phyloP scores from a whole-genome alignment of 257 asterid genomes.

The Craterostigma plantagineum region DNA sequence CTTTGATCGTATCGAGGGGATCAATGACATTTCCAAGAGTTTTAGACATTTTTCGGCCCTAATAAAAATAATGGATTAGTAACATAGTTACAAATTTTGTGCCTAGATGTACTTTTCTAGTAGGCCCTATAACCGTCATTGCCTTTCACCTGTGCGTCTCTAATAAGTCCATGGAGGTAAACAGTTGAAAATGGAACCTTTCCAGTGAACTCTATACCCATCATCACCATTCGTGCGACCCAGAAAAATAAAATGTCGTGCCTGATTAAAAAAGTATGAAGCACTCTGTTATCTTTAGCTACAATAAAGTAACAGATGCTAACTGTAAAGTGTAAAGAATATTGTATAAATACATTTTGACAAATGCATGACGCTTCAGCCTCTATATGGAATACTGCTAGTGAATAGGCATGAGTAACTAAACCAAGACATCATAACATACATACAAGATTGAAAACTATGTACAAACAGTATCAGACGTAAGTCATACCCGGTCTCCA shows the following conservation, averaged over 20 bases:
- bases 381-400: too few relatives aligned
- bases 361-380: too few relatives aligned
- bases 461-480: constrained; percentile 4
- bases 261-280: constrained; percentile 31
- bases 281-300: constrained; percentile 10
- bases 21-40: constrained; percentile 84
- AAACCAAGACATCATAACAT: background rate
- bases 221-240: constrained; percentile 99
- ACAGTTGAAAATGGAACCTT: constrained; percentile 68
- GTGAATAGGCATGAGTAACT: too few relatives aligned
- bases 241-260: constrained; percentile 95
- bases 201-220: constrained; percentile 96
- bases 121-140: background rate
- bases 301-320: background rate
- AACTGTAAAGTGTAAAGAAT: background rate
- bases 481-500: constrained; percentile 79
- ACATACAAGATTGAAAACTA: background rate
- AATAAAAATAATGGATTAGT: constrained; percentile 13
- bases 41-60: constrained; percentile 98
- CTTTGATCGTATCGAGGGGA: constrained; percentile 77
- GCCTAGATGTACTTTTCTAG: background rate
- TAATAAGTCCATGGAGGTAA: constrained; percentile 92
- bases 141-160: constrained; percentile 79
- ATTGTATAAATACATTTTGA: too few relatives aligned
- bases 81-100: background rate